Evolutionary conservation across 2,329 filamentous ascomycete species (phyloP), one percentile per base, ranked within the genome.

Genomic region (Scedosporium aurantiacum): DNA sequence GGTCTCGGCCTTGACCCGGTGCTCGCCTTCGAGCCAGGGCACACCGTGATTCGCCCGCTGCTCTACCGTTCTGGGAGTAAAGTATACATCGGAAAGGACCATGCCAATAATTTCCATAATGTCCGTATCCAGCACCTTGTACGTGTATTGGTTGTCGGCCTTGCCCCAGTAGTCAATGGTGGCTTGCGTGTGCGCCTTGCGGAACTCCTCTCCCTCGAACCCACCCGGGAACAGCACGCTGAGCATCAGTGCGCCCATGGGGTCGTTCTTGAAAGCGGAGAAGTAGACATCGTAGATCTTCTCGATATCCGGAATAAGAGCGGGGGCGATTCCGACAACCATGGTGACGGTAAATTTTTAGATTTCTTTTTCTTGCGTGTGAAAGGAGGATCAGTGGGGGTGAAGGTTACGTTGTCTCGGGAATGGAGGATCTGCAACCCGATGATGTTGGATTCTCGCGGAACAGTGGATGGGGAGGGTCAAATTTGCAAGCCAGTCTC

Each of bases 261-360:
- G 58, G 47, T 75, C 73, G 47, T 67, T 63, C 45, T 72, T 69
- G 69, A 79, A 80, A 47, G 77, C 74, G 21, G 69, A 67, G 63
- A 79, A 79, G 69, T 79, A 79, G 58, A 73, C 69, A 62, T 79
- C 73, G 69, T 79, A 80, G 40, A 79, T 71, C 40, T 69, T 69
- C 32, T 71, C 70, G 66, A 79, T 78, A 65, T 79, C 78, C 5
- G 75, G 72, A 61, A 78, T 73, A 40, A 79, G 68, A 14, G 76
- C 75, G 23, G 78, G 78, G 23, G 76, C 67, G n/a, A 79, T 71
- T 27, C 73, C 70, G 61, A 74, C 74, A 47, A 69, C 67, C 75
- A 76, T 76, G 32, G 62, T 58, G 55, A 57, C 55, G 55, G 23
- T n/a, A 47, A 47, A 47, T 3, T 21, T 41, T 41, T 41, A 6